Evolutionary conservation across 2,329 filamentous ascomycete species (phyloP), one percentile per base, ranked within the genome.

Genomic region (Phaeosphaeria sp.): DNA sequence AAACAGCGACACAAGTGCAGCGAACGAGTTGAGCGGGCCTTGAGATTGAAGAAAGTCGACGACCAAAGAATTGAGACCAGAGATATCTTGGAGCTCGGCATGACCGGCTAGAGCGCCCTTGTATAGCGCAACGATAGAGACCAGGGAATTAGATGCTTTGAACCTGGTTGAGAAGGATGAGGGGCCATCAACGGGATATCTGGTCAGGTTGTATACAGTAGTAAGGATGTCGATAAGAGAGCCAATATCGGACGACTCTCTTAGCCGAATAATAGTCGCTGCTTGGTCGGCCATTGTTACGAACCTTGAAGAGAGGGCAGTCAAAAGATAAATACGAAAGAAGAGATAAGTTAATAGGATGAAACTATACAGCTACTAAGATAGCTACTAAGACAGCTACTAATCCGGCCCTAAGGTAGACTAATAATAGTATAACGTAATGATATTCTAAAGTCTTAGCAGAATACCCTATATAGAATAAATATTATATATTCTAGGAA

Each of bases 181-280:
- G 2, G 52, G 52, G 22, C 52, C 52, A 33, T 54, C 52, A 11
- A 54, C 52, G 20, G 52, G 52, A n/a, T 54, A 54, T 18, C 18
- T 23, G 3, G 52, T 43, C 2, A 48, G 33, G 20, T 22, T 27
- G 33, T 48, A 36, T 10, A 54, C 52, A 4, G 41, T 20, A 13
- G 33, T 54, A 33, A 54, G 52, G 33, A 54, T 48, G 5, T 20
- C 17, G 21, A 43, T 48, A 9, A 54, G 33, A 2, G 30, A 10
- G 52, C 44, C 27, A 20, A 49, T 17, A 17, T 54, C 52, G 21
- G 52, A 48, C 3, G 21, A 21, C 17, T 48, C 44, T 9, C 52
- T 43, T 6, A 22, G 33, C 13, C 52, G 43, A 4, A 54, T 13
- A 33, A 33, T 42, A 33, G 49, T 20, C 5, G 46, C 30, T 13